Percentiles rank a stretch among this genome's conserved stretches.
Evolutionary conservation across 2,329 filamentous ascomycete genomes (phyloP).

Genomic region (Aspergillus phoenicis): DNA sequence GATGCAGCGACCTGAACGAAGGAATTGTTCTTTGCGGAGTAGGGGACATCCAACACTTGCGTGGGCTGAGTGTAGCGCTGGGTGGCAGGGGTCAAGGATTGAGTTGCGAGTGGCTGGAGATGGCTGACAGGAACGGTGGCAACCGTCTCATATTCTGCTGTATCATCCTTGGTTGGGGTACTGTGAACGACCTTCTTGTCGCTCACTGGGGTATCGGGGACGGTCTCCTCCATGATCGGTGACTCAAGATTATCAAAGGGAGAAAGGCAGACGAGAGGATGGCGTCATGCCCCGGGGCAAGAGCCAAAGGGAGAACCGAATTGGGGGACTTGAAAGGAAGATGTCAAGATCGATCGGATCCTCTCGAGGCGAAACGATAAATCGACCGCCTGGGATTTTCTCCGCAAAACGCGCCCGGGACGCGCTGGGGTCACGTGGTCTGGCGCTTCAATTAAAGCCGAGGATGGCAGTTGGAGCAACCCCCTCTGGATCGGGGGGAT

Average conservation of each 20-base stretch:
- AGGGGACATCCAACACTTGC: conserved; percentile 56
- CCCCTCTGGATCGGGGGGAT: neutral
- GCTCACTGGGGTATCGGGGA: conserved; percentile 45
- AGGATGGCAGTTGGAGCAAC: neutral
- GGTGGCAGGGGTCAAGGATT: conserved; percentile 48
- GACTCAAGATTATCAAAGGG: neutral
- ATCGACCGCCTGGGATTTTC: conserved; percentile 18
- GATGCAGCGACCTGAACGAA: conserved; percentile 84
- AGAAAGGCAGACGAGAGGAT: conserved; percentile 2
- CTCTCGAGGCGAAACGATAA: neutral
- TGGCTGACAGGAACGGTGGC: conserved; percentile 50
- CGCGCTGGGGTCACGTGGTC: conserved; percentile 27
- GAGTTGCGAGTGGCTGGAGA: conserved; percentile 30
- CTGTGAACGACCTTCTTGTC: conserved; percentile 36
- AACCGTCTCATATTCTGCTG: conserved; percentile 50
- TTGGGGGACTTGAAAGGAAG: neutral
- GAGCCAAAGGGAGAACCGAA: conserved; percentile 5
- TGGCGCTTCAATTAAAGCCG: conserved; percentile 27
- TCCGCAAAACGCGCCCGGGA: conserved; percentile 23
- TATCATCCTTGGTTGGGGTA: conserved; percentile 35
- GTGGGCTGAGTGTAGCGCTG: conserved; percentile 63
- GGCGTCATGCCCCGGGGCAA: conserved; percentile 6
- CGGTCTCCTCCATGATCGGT: conserved; percentile 41
- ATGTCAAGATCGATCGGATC: neutral
- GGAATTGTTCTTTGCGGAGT: conserved; percentile 38